Conservation (phyloP, 176 grass and related monocot species). For the Neostapfia colusana region DNA sequence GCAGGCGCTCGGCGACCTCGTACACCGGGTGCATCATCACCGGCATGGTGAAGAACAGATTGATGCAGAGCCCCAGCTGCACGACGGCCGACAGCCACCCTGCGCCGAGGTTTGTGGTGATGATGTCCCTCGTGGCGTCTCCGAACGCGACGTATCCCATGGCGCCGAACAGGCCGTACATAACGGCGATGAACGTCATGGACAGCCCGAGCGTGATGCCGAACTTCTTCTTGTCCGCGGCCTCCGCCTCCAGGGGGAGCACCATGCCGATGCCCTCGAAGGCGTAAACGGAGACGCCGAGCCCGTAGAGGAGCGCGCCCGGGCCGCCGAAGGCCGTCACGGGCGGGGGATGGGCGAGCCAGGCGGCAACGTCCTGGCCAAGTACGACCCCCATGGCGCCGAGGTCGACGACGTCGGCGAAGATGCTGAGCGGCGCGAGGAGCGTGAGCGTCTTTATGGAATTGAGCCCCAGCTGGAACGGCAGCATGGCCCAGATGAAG, state of each 20-base stretch:
- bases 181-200: conserved; percentile 79
- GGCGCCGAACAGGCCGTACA: conserved; percentile 81
- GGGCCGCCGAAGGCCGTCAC: conserved; percentile 56
- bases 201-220: conserved; percentile 66
- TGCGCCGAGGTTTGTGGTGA: conserved; percentile 85
- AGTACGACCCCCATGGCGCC: conserved; percentile 95
- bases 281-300: conserved; percentile 87
- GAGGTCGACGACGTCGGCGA: conserved; percentile 86
- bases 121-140: conserved; percentile 80
- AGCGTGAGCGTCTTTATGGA: conserved; percentile 93
- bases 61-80: conserved; percentile 93
- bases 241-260: conserved; percentile 86
- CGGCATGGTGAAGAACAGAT: conserved; percentile 97
- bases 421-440: conserved; percentile 87
- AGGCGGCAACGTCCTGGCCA: conserved; percentile 60
- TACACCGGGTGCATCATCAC: conserved; percentile 99
- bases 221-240: conserved; percentile 73
- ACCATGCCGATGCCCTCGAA: conserved; percentile 98
- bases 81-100: conserved; percentile 72
- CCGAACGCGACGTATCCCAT: conserved; percentile 87
- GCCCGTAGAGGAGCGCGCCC: conserved; percentile 62
- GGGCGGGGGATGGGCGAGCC: conserved; percentile 40
- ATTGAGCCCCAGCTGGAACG: conserved; percentile 95
- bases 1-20: conserved; percentile 89
- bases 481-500: conserved; percentile 78